Evolutionary conservation across 1,284 basidiomycete genomes (phyloP).

Genomic region (Ustilago vetiveriae): DNA sequence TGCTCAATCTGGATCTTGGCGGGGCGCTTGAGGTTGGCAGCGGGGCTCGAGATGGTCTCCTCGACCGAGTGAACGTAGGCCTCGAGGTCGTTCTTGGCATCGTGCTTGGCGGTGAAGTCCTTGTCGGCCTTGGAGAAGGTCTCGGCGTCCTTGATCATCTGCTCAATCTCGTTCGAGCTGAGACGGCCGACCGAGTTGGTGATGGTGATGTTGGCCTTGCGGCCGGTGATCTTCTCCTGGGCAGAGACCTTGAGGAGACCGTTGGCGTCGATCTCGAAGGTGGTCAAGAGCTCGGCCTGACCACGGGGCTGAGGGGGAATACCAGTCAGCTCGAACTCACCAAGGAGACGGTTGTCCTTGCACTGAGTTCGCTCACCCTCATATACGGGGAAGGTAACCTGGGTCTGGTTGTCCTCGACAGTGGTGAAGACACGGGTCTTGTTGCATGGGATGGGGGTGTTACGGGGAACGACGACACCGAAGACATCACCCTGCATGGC

Average conservation of each 20-base stretch:
- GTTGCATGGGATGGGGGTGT: conserved; percentile 67
- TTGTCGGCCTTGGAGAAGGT: conserved; percentile 67
- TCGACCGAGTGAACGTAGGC: conserved; percentile 66
- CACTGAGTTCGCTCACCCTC: conserved; percentile 67
- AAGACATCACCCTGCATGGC: conserved; percentile 68
- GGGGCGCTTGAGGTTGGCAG: conserved; percentile 65
- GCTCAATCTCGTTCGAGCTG: conserved; percentile 65
- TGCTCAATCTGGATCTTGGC: conserved; percentile 66
- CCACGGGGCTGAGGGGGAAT: conserved; percentile 66
- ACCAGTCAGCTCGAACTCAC: conserved; percentile 67
- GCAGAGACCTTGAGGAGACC: conserved; percentile 66
- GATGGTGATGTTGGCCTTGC: conserved; percentile 67
- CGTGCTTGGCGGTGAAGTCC: conserved; percentile 67
- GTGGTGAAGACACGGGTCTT: conserved; percentile 67
- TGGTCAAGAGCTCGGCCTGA: conserved; percentile 66
- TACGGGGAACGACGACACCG: conserved; percentile 66
- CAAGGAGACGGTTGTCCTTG: conserved; percentile 68
- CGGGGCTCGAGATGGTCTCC: conserved; percentile 65
- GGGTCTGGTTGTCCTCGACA: conserved; percentile 67
- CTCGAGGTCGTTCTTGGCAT: conserved; percentile 66
- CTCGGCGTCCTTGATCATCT: conserved; percentile 68
- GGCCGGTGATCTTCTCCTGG: conserved; percentile 65
- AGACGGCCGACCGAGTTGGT: conserved; percentile 67
- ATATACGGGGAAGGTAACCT: conserved; percentile 68
- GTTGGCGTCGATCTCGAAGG: conserved; percentile 67